Conservation (phyloP, 805 yeast species). For the Candida chilensis region DNA sequence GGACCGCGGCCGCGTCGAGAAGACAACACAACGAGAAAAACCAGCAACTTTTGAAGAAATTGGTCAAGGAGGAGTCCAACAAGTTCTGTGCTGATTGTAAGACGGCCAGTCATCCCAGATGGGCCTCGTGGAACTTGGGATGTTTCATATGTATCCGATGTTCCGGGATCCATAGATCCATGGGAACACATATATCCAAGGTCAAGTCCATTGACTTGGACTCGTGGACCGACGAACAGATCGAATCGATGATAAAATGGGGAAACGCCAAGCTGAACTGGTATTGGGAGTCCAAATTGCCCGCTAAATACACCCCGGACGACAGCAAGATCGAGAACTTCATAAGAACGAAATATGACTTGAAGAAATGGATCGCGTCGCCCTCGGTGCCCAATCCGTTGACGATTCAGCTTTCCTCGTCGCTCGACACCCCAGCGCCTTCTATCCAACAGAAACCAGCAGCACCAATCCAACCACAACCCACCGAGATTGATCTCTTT, state of each 20-base stretch:
- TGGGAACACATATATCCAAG: constrained; percentile 92
- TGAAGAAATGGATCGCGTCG: constrained; percentile 78
- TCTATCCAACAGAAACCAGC: too few relatives aligned
- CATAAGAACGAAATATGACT: constrained; percentile 85
- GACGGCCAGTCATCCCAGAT: constrained; percentile 80
- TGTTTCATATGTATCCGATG: constrained; percentile 90
- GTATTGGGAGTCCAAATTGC: constrained; percentile 80
- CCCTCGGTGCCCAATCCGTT: constrained; percentile 51
- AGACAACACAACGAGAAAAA: constrained; percentile 28
- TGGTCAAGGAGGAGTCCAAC: constrained; percentile 73
- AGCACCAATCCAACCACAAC: constrained; percentile 5
- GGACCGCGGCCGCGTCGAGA: background rate
- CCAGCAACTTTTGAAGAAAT: constrained; percentile 63
- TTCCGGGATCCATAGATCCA: constrained; percentile 89
- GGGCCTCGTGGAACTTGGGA: constrained; percentile 98
- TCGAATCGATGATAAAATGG: constrained; percentile 74
- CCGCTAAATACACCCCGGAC: constrained; percentile 67
- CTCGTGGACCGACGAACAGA: constrained; percentile 93
- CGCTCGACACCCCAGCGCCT: too few relatives aligned
- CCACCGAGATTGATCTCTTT: too few relatives aligned
- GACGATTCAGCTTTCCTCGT: too few relatives aligned
- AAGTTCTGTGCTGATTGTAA: constrained; percentile 88
- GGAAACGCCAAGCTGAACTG: constrained; percentile 74
- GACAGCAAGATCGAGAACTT: constrained; percentile 73
- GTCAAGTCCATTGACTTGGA: constrained; percentile 93